A percentile compares a stretch with the other conserved stretches of the same genome.
Conservation (phyloP, 108 stramenopile genomes). For the Fistulifera pelliculosa region DNA sequence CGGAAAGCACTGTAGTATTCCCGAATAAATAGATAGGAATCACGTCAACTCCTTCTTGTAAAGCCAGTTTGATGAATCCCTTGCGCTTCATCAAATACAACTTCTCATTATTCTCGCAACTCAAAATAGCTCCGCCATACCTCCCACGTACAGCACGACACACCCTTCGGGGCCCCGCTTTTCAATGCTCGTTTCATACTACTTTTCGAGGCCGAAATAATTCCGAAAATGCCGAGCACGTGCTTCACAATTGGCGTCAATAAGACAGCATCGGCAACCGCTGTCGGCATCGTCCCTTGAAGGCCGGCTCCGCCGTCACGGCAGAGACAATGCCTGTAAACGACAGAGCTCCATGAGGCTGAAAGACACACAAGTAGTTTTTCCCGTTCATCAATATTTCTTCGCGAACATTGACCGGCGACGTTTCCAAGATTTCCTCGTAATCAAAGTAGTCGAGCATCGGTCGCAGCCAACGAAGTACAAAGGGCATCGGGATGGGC, state of each 20-base stretch:
- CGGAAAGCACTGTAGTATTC: slow-evolving; percentile 54
- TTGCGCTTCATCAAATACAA: slow-evolving; percentile 57
- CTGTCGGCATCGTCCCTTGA: slow-evolving; percentile 21
- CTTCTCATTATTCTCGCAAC: slow-evolving; percentile 43
- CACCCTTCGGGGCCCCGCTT: slow-evolving; percentile 21
- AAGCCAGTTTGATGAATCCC: slow-evolving; percentile 76
- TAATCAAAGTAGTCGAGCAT: slow-evolving; percentile 65
- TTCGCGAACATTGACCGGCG: slow-evolving; percentile 23
- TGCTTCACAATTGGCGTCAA: slow-evolving; percentile 57
- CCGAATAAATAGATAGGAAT: slow-evolving; percentile 76
- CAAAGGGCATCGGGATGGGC: slow-evolving; percentile 15
- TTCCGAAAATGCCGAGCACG: slow-evolving; percentile 69
- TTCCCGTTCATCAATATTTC: slow-evolving; percentile 13
- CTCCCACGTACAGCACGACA: slow-evolving; percentile 67
- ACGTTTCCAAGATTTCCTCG: slow-evolving; percentile 35
- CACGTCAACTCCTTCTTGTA: slow-evolving; percentile 63
- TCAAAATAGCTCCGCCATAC: slow-evolving; percentile 83
- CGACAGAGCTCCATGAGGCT: slow-evolving; percentile 51
- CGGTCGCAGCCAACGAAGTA: slow-evolving; percentile 16
- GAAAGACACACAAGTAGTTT: slow-evolving; percentile 20
- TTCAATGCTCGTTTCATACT: slow-evolving; percentile 26
- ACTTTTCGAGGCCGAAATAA: slow-evolving; percentile 41
- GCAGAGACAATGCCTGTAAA: slow-evolving; percentile 6
- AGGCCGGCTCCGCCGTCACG: slow-evolving; percentile 3
- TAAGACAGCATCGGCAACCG: slow-evolving; percentile 23